phyloP scores from a whole-genome alignment of 2,329 filamentous ascomycete species.

The Penicillium sp. region DNA sequence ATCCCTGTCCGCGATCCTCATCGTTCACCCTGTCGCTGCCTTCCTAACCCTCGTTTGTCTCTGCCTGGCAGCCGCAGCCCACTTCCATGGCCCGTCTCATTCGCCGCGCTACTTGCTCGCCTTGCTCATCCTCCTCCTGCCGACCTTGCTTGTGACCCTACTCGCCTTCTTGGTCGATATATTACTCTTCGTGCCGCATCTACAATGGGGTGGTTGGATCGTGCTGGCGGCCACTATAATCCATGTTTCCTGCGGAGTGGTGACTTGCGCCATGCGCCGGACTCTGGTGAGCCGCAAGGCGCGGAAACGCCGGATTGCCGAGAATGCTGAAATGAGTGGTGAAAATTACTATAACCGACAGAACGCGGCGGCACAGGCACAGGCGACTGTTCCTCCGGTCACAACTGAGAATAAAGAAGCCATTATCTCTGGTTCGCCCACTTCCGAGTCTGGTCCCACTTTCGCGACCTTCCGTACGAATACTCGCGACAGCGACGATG shows the following conservation, averaged over 20 bases:
- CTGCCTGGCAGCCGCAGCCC: slow-evolving; percentile 75
- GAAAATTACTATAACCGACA: slow-evolving; percentile 82
- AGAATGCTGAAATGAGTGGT: slow-evolving; percentile 97
- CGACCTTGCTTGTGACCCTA: slow-evolving; percentile 81
- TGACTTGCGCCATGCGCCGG: slow-evolving; percentile 93
- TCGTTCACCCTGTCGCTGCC: slow-evolving; percentile 90
- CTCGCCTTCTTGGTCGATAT: slow-evolving; percentile 93
- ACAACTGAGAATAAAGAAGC: slow-evolving; percentile 60
- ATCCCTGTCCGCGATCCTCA: slow-evolving; percentile 82
- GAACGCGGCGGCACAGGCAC: slow-evolving; percentile 39
- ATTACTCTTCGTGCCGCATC: slow-evolving; percentile 88
- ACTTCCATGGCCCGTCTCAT: slow-evolving; percentile 86
- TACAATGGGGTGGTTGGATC: slow-evolving; percentile 93
- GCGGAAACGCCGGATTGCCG: slow-evolving; percentile 86
- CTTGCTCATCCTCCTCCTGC: slow-evolving; percentile 82
- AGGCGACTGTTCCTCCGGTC: slow-evolving; percentile 23
- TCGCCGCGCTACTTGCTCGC: slow-evolving; percentile 85
- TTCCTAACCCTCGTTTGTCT: slow-evolving; percentile 85
- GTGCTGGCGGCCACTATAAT: slow-evolving; percentile 87
- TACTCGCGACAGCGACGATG: slow-evolving; percentile 43
- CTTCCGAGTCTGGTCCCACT: slow-evolving; percentile 53
- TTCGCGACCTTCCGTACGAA: slow-evolving; percentile 50
- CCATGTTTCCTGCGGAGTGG: slow-evolving; percentile 77
- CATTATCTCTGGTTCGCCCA: slow-evolving; percentile 60
- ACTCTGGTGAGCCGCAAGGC: slow-evolving; percentile 90